These are phyloP conservation scores for Ophiostoma himal-ulmi DNA, from an alignment of 2,329 filamentous ascomycete species.

Conservation along the genomic window DNA sequence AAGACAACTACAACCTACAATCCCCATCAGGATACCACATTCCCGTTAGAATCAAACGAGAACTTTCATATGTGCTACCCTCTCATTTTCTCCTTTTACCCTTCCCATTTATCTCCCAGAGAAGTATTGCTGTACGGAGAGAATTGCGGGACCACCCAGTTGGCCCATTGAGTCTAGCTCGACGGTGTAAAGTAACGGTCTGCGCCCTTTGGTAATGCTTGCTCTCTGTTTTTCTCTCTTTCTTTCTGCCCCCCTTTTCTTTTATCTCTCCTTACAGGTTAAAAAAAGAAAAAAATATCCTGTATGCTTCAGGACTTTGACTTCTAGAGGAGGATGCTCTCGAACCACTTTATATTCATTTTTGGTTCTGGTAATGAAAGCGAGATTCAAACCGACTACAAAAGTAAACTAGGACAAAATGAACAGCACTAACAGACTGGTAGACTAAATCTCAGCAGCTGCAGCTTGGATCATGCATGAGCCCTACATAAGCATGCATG, in stretches of 20 bases:
- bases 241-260: neutral
- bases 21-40: neutral
- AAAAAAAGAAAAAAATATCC: too few species aligned
- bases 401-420: neutral
- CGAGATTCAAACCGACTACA: too few species aligned
- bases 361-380: neutral
- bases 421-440: neutral
- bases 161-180: neutral
- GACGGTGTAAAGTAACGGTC: neutral
- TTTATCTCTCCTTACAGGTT: neutral
- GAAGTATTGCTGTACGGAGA: neutral
- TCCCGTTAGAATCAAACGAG: neutral
- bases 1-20: neutral
- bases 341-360: neutral
- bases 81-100: neutral
- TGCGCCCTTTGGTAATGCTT: neutral
- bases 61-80: neutral
- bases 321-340: neutral
- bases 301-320: neutral
- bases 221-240: neutral
- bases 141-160: neutral
- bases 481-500: neutral
- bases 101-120: neutral
- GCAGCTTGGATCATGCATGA: neutral
- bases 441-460: neutral